Percentiles rank a stretch among this genome's conserved stretches.
phyloP scores from a whole-genome alignment of 2,329 filamentous ascomycete genomes.

The Xylariaceae sp. region DNA sequence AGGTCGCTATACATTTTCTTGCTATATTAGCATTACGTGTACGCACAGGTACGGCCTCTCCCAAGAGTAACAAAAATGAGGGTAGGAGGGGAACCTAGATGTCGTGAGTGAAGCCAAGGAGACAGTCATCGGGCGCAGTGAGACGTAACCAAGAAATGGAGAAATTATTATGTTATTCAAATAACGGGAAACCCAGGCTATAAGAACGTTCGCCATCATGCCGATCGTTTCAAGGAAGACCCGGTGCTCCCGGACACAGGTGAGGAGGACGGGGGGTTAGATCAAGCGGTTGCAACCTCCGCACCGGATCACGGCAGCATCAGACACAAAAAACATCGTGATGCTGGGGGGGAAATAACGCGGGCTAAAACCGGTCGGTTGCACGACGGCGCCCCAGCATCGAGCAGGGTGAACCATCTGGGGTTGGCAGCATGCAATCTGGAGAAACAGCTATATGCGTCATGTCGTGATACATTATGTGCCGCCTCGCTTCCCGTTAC shows the following conservation, averaged over 20 bases:
- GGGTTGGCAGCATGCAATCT: conserved; percentile 19
- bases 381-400: conserved; percentile 10
- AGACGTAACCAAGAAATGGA: conserved; percentile 5
- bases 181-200: neutral
- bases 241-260: too few relatives aligned
- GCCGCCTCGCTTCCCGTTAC: conserved; percentile 18
- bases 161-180: too few relatives aligned
- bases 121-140: neutral
- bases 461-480: conserved; percentile 24
- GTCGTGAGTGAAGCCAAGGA: conserved; percentile 8
- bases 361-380: conserved; percentile 1
- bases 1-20: conserved; percentile 19
- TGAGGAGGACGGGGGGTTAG: too few relatives aligned
- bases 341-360: conserved; percentile 7
- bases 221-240: too few relatives aligned
- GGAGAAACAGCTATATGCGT: conserved; percentile 14
- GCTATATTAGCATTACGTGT: conserved; percentile 20
- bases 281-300: neutral
- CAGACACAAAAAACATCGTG: neutral
- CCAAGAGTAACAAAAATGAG: neutral
- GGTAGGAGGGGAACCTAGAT: neutral
- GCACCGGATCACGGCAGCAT: conserved; percentile 9
- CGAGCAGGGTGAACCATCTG: too few relatives aligned
- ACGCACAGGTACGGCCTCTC: neutral
- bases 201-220: too few relatives aligned